Evolutionary conservation across 768 basidiomycete species (phyloP), one percentile per base, ranked within the genome.

Genomic region (Epithele typhae): DNA sequence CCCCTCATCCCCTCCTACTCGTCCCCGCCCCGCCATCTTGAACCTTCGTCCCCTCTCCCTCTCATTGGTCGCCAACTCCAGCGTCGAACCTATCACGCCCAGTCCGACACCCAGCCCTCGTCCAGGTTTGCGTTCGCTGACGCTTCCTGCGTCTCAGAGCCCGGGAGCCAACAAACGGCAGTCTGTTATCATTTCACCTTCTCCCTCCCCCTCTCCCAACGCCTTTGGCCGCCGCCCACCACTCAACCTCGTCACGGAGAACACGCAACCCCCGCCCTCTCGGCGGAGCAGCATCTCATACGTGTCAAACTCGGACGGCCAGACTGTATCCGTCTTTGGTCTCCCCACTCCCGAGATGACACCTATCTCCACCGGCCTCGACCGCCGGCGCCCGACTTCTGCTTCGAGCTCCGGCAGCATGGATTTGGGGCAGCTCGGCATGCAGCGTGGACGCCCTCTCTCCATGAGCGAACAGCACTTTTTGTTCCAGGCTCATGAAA

Each of bases 401-500:
- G 52, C 39, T 6, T 48, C 54, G 10, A 50, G 48, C 30, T 44
- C 42, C 17, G 34, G 46, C 7, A 52, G 46, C 39, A 33, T 46
- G 15, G 50, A 46, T 34, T 34, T 48, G 32, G 39, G 43, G 25
- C 48, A 54, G 12, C 44, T 49, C 15, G 22, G 24, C 32, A 10
- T 42, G 39, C 39, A 23, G 22, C 49, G 49, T 12, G 50, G 58
- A n/a, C 56, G 59, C 18, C 55, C 84, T 44, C 77, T 88, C 53
- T 82, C 84, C 54, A 70, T 71, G 47, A 81, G 79, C 62, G 87
- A 91, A 64, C 87, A 89, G 58, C 81, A 88, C 74, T 92, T 91
- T 80, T 76, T 89, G 64, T 80, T 82, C 68, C 86, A 86, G 61
- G 87, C 84, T 49, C 89, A 92, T 71, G 81, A 86, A 50, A 77